These are phyloP conservation scores for Cryptococcus sp. DNA, from an alignment of 1,284 basidiomycete genomes.

Conservation along the genomic window DNA sequence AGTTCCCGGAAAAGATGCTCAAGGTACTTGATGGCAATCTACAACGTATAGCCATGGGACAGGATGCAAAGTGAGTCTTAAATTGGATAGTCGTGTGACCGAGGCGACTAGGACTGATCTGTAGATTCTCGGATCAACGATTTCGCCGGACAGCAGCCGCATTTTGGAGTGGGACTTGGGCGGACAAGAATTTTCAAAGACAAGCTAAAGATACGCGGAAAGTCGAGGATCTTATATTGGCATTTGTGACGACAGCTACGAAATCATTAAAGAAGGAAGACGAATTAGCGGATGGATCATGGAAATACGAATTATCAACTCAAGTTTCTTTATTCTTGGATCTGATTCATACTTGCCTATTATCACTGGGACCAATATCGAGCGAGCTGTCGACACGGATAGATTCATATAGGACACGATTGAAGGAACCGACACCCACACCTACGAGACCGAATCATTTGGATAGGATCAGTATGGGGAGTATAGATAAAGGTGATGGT, in stretches of 20 bases:
- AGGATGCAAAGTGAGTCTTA: conserved; percentile 69
- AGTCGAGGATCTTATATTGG: conserved; percentile 93
- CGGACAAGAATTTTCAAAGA: conserved; percentile 72
- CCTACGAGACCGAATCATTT: neutral
- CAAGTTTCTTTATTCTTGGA: conserved; percentile 84
- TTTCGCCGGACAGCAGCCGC: conserved; percentile 81
- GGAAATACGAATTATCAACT: conserved; percentile 87
- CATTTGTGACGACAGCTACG: conserved; percentile 88
- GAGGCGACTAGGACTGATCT: neutral
- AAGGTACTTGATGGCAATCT: conserved; percentile 81
- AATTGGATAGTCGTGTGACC: neutral
- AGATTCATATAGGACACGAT: conserved; percentile 21
- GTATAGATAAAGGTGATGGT: conserved; percentile 2
- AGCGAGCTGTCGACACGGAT: conserved; percentile 69
- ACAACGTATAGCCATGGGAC: conserved; percentile 86
- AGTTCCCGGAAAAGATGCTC: conserved; percentile 86
- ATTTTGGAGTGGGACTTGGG: conserved; percentile 78
- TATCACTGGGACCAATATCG: conserved; percentile 67
- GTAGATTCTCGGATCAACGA: conserved; percentile 78
- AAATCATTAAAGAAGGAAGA: conserved; percentile 69
- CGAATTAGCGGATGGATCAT: conserved; percentile 70
- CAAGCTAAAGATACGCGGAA: conserved; percentile 95
- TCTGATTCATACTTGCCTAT: conserved; percentile 75
- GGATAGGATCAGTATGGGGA: conserved; percentile 1
- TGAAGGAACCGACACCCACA: conserved; percentile 8